Percentiles rank a stretch among this genome's conserved stretches.
Conservation (phyloP, 2,329 filamentous ascomycete genomes). For the Emmonsiellopsis sp. region DNA sequence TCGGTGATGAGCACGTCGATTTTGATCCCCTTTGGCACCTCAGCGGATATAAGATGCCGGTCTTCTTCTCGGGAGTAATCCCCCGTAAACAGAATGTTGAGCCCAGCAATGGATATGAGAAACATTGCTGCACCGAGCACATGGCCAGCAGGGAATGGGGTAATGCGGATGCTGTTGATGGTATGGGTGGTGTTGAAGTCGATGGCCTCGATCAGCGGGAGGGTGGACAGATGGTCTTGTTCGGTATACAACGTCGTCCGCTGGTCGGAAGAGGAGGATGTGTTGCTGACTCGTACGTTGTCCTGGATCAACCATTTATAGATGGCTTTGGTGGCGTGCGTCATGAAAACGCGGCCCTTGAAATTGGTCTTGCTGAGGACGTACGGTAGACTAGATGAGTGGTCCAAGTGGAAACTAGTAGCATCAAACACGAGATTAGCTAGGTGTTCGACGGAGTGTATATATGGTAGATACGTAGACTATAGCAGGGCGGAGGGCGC, state of each 20-base stretch:
- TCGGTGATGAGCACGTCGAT: slow-evolving; percentile 96
- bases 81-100: slow-evolving; percentile 95
- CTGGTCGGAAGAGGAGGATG: slow-evolving; percentile 50
- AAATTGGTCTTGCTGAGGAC: slow-evolving; percentile 98
- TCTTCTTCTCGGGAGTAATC: slow-evolving; percentile 96
- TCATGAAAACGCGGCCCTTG: slow-evolving; percentile 95
- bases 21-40: slow-evolving; percentile 79
- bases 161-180: slow-evolving; percentile 91
- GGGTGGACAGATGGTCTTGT: slow-evolving; percentile 86
- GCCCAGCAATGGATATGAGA: slow-evolving; percentile 87
- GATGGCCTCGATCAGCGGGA: slow-evolving; percentile 90
- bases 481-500: background rate
- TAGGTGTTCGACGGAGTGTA: background rate
- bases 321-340: slow-evolving; percentile 96
- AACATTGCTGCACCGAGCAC: slow-evolving; percentile 99
- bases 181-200: slow-evolving; percentile 98
- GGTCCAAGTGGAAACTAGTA: slow-evolving; percentile 91
- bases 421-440: slow-evolving; percentile 12
- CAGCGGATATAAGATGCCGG: slow-evolving; percentile 85
- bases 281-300: slow-evolving; percentile 80
- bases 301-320: slow-evolving; percentile 99
- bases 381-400: slow-evolving; percentile 96
- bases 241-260: slow-evolving; percentile 76
- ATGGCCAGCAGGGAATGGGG: slow-evolving; percentile 92
- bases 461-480: background rate